Conservation (phyloP, 106 monocot genomes). For the Amphibolis antarctica region DNA sequence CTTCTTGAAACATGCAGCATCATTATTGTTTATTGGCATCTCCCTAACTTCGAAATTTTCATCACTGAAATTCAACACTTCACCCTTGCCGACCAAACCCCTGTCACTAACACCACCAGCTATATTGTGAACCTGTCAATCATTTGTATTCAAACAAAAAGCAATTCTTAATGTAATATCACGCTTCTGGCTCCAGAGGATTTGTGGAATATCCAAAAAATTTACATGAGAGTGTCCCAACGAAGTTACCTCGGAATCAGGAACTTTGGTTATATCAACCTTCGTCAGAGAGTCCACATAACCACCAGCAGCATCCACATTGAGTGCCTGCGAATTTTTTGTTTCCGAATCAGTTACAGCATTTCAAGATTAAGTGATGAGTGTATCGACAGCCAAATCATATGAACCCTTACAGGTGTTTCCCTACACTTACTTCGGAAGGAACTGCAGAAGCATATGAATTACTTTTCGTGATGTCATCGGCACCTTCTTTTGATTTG, state of each 20-base stretch:
- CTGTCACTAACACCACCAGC: background rate
- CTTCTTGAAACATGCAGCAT: background rate
- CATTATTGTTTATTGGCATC: background rate
- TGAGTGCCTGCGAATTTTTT: background rate
- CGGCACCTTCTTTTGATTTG: background rate
- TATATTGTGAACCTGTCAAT: background rate
- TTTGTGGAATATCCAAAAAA: background rate
- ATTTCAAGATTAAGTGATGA: background rate
- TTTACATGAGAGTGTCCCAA: background rate
- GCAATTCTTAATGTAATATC: background rate
- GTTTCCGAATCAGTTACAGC: background rate
- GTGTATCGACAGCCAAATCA: background rate
- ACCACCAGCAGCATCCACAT: background rate
- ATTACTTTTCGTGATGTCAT: background rate
- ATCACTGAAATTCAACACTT: background rate
- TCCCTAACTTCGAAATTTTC: background rate
- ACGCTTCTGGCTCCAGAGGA: background rate
- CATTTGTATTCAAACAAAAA: background rate
- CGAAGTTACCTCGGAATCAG: background rate
- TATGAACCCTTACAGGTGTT: background rate
- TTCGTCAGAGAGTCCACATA: background rate
- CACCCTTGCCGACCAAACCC: background rate
- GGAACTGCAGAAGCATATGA: background rate
- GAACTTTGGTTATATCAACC: background rate
- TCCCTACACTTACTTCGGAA: background rate